These are phyloP conservation scores for Tetrahymena malaccensis DNA, from an alignment of 73 alveolate species.

Conservation along the genomic window DNA sequence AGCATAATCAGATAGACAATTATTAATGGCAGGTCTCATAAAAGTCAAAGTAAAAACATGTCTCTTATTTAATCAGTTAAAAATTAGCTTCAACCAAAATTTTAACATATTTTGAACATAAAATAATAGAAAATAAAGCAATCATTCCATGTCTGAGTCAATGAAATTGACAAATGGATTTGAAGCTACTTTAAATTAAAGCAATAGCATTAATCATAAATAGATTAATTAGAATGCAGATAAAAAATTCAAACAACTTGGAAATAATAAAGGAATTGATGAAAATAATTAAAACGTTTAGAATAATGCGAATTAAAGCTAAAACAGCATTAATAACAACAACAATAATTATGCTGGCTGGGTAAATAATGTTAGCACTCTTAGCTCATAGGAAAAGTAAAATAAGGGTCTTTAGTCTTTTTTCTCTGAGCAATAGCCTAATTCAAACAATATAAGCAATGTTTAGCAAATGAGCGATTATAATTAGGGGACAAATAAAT, in stretches of 20 bases:
- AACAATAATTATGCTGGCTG: background rate
- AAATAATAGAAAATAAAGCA: background rate
- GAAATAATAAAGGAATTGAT: background rate
- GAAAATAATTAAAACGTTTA: background rate
- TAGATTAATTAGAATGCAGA: background rate
- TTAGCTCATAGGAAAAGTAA: background rate
- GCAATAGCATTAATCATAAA: background rate
- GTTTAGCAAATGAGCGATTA: background rate
- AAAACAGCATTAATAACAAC: background rate
- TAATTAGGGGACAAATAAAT: background rate
- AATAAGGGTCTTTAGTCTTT: background rate
- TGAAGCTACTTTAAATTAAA: background rate
- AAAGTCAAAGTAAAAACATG: background rate
- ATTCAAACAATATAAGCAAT: background rate
- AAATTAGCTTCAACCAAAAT: background rate
- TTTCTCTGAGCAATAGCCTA: background rate
- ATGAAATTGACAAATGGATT: background rate
- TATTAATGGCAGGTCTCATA: background rate
- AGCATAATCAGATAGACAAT: background rate
- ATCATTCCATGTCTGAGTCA: background rate
- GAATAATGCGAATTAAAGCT: background rate
- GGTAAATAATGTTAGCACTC: background rate
- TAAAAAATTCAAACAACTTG: background rate
- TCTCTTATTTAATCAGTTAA: background rate
- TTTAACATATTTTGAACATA: background rate